Base-by-base conservation (phyloP, 495 filamentous ascomycete species). In the Letharia columbiana region DNA sequence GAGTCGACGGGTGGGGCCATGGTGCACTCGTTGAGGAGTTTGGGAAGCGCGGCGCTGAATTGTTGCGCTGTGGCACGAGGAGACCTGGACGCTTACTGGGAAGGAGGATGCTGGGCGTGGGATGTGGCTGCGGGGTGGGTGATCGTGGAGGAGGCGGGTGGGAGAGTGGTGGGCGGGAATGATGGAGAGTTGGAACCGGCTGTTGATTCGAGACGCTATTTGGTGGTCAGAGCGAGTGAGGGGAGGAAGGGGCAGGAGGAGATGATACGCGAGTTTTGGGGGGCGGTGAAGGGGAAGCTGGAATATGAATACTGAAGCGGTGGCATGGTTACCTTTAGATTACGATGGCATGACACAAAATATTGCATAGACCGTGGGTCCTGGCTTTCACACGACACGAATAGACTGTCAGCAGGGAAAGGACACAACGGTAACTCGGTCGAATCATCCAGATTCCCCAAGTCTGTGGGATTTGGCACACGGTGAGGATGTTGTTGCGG, bases 41-140 rank as follows among this genome's bases (percentile, higher is more conserved):
- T 92, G 69, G 92, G 92, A 2, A 87, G 82, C 57, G 92, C 92
- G 15, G 92, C 91, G 40, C 76, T 96, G 71, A 96, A 96, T 71
- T 72, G 95, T 20, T 94, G 90, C 65, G 82, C 80, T n/a, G 87
- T 92, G 52, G 92, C 92, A 20, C 81, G 83, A 2, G 93, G 92
- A 1, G 83, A 85, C 69, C 68, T 94, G 41, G 92, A 97, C 77
- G 62, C 86, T 41, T 96, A 95, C 70, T 97, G 93, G 92, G 92
- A 97, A 72, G 91, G 90, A 18, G 92, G 93, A 11, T 93, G 89
- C 74, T 96, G 91, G 88, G 90, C 89, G 39, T 96, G 92, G 92
- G 92, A 97, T 78, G 91, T 96, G 17, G 89, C 87, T 69, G 92
- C 93, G 11, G 93, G 86, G 0, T 96, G 92, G 93, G 87, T 92